Conservation (phyloP, 371 early-diverging fungal species). For the Syncephalis plumigaleata region DNA sequence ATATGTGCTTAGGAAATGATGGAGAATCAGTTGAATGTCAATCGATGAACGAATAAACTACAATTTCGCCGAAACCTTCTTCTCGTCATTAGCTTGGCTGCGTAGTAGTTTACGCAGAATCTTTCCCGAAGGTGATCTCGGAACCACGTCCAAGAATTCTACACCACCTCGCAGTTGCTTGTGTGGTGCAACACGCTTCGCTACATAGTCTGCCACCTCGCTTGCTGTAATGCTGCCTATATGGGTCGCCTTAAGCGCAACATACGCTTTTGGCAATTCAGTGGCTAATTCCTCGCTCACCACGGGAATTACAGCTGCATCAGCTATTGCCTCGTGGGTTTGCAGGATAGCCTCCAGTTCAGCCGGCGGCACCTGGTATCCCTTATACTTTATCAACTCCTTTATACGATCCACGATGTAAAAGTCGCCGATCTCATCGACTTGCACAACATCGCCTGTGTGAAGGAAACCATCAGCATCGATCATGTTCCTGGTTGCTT, state of each 20-base stretch:
- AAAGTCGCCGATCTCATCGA: constrained; percentile 34
- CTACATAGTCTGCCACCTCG: constrained; percentile 40
- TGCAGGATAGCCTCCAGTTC: constrained; percentile 70
- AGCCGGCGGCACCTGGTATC: constrained; percentile 61
- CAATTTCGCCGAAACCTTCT: too few species aligned
- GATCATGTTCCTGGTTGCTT: constrained; percentile 52
- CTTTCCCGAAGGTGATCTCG: constrained; percentile 70
- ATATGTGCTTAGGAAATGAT: too few species aligned
- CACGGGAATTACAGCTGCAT: constrained; percentile 55
- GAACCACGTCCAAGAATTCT: constrained; percentile 46
- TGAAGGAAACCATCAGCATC: constrained; percentile 52
- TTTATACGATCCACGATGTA: constrained; percentile 33
- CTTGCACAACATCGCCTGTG: constrained; percentile 68
- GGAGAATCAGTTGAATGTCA: too few species aligned
- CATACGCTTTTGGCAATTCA: constrained; percentile 67
- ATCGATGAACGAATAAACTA: too few species aligned
- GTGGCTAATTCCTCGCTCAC: constrained; percentile 41
- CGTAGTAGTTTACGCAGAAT: constrained; percentile 32
- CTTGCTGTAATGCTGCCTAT: constrained; percentile 15
- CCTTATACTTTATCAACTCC: constrained; percentile 48
- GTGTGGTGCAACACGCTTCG: constrained; percentile 38
- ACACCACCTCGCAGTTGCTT: constrained; percentile 70
- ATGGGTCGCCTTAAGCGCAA: constrained; percentile 29
- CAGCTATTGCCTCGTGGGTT: constrained; percentile 44
- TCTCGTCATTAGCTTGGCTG: too few species aligned